phyloP scores from a whole-genome alignment of 305 asterid genomes.

The Rubia tinctorum region DNA sequence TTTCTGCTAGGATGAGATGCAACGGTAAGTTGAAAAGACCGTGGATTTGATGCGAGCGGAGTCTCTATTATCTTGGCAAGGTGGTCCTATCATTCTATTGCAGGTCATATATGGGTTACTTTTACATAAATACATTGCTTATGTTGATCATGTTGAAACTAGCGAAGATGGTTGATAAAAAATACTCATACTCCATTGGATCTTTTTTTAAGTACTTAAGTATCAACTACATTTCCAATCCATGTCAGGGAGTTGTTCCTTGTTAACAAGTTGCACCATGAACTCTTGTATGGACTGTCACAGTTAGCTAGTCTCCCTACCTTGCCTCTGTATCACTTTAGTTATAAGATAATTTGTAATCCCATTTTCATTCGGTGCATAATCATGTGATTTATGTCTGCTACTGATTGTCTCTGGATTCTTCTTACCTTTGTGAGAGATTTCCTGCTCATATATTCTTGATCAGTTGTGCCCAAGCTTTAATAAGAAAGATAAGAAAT shows the following conservation, averaged over 20 bases:
- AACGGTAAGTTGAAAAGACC: constrained; percentile 76
- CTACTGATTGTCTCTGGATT: background rate
- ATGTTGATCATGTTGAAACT: constrained; percentile 14
- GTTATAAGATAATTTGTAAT: background rate
- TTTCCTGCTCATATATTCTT: background rate
- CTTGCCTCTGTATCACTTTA: background rate
- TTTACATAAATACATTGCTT: constrained; percentile 16
- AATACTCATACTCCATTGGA: background rate
- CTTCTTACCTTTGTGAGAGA: background rate
- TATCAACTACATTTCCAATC: background rate
- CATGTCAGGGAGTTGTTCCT: background rate
- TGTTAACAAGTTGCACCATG: background rate
- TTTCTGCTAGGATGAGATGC: constrained; percentile 80
- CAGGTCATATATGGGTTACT: constrained; percentile 50
- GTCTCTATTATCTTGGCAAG: constrained; percentile 91
- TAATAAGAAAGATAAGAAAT: background rate
- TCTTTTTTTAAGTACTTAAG: background rate
- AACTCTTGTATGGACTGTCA: background rate
- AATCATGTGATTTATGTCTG: background rate
- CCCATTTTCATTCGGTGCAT: background rate
- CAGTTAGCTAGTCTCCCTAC: background rate
- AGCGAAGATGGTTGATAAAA: background rate
- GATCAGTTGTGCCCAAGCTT: background rate
- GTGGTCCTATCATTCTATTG: constrained; percentile 88
- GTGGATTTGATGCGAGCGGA: constrained; percentile 66